Base-by-base conservation (phyloP, 2,329 filamentous ascomycete species). In the Calonectria montana region DNA sequence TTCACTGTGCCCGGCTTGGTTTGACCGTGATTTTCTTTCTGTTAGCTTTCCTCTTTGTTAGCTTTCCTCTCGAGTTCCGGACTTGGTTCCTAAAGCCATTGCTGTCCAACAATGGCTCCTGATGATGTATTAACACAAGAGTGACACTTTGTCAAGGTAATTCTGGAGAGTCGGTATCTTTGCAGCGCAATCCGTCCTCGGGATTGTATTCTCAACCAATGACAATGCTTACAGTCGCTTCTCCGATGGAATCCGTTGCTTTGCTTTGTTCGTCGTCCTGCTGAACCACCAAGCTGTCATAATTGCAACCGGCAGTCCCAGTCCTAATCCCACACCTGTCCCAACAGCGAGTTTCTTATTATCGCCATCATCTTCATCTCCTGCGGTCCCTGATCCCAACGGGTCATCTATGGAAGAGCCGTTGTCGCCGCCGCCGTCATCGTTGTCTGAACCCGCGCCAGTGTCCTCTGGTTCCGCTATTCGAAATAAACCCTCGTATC, bases 401-500 rank as follows among this genome's bases (percentile, higher is more conserved):
- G 57, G 29, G n/a, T 27, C 29, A 4, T 39, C 47, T 39, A 15
- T 29, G 1, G 47, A 31, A n/a, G 37, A 29, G 18, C 4, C 21
- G 27, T 25, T 15, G 21, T 39, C 21, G 21, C 12, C 45, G 18
- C 12, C 45, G 18, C 27, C 43, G 43, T 8, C 10, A 31, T 12
- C 27, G 48, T n/a, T 39, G 21, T 31, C 37, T 12, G 23, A 25
- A 16, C 25, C 55, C 3, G 43, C 50, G 10, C 37, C 47, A 7
- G 27, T 29, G 13, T 47, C 66, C 8, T 47, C 16, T 18, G 27
- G 35, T 39, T 69, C 66, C 3, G 53, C 66, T n/a, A 69, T 50
- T 15, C 27, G 37, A 16, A 69, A 64, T n/a, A 69, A 43, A 15
- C 66, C 66, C 37, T 69, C 66, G 15, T 69, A 69, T 1, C 45